phyloP scores from a whole-genome alignment of 805 yeast genomes.

The Starmerella bombicola region DNA sequence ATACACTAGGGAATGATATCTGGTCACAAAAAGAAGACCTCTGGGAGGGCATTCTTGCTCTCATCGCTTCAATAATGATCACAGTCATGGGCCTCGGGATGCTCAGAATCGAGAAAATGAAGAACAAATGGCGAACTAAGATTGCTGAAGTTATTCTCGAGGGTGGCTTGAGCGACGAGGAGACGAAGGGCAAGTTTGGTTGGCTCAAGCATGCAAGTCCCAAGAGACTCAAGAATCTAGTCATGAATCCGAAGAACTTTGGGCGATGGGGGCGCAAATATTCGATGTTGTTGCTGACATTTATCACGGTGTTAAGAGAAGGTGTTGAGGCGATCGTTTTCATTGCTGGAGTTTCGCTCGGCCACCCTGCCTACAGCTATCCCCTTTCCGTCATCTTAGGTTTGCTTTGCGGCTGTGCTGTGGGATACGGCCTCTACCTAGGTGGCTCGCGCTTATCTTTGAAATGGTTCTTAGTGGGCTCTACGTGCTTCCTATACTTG shows the following conservation, averaged over 20 bases:
- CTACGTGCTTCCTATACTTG: conserved; percentile 80
- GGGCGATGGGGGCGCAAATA: conserved; percentile 49
- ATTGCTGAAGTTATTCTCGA: conserved; percentile 73
- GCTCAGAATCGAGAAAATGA: conserved; percentile 92
- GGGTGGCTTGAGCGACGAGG: conserved; percentile 21
- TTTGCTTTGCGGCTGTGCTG: conserved; percentile 58
- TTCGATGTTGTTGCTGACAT: conserved; percentile 80
- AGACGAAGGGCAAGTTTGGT: conserved; percentile 15
- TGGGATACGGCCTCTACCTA: conserved; percentile 62
- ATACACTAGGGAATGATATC: conserved; percentile 64
- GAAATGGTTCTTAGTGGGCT: conserved; percentile 72
- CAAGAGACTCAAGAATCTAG: conserved; percentile 20
- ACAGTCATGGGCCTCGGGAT: conserved; percentile 92
- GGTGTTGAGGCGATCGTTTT: conserved; percentile 94
- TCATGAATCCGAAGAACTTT: conserved; percentile 20
- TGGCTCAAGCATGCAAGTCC: conserved; percentile 16
- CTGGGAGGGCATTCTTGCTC: conserved; percentile 93
- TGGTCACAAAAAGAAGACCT: conserved; percentile 82
- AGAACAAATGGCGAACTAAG: conserved; percentile 92
- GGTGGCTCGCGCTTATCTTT: conserved; percentile 75
- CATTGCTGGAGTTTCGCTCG: conserved; percentile 88
- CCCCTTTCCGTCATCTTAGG: conserved; percentile 92
- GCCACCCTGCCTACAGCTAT: conserved; percentile 55
- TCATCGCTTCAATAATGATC: conserved; percentile 81
- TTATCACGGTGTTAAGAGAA: conserved; percentile 85